Base-by-base conservation (phyloP, 2,329 filamentous ascomycete species). In the Ceratocystis colombiana region DNA sequence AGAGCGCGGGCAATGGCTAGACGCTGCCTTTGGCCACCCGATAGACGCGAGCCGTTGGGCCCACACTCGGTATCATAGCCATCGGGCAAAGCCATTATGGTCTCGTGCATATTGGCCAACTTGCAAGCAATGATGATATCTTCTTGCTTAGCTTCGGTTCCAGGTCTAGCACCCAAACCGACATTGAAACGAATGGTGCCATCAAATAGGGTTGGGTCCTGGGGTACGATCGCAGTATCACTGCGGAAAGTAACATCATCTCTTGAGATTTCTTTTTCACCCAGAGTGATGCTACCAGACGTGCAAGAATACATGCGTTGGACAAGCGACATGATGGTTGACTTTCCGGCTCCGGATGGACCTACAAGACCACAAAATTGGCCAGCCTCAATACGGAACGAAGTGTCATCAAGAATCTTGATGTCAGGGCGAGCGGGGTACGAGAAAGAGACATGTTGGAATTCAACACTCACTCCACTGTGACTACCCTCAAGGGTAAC, bases 11-110 rank as follows among this genome's bases (percentile, higher is more conserved):
- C 89, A 71, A 96, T 92, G 0, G 86, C 85, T 15, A 95, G 75
- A 0, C 89, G 82, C 74, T 95, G 90, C 17, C 86, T 84, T 73
- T 95, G 90, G 0, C 90, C 90, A 1, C 89, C 90, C 0, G 88
- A 91, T 2, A 95, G 75, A 25, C 86, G 81, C 0, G 87, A 86
- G 1, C 88, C 88, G 69, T 88, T 86, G n/a, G 88, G 86, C 5
- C 91, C 82, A 30, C 86, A 79, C 68, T 82, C 80, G 0, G 86
- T 89, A 12, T 86, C 75, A 71, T 89, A 89, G 0, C 85, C 85
- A 15, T 86, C 76, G 0, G 86, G 85, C 17, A 90, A 75, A 0
- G 79, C 75, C 66, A 77, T 75, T 70, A 90, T 87, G 28, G 82
- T 84, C 30, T 89, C 84, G 74, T 89, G 86, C 69, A 90, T 88